Base-by-base conservation (phyloP, 805 yeast genomes). In the Metschnikowia henanensis region DNA sequence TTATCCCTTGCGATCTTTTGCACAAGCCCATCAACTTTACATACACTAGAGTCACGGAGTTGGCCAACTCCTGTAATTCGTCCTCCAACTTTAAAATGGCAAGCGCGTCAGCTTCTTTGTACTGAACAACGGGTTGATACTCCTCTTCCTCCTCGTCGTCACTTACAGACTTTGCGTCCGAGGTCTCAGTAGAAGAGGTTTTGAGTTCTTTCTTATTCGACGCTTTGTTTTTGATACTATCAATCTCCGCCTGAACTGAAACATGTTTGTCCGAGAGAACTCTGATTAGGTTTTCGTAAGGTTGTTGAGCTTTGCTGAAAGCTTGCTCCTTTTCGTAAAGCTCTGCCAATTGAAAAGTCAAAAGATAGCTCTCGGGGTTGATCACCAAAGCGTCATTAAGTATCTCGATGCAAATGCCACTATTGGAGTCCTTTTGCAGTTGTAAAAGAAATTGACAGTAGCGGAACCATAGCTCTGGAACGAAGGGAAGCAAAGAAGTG, bases 401-500 rank as follows among this genome's bases (percentile, higher is more conserved):
- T 18, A 83, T 53, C 29, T 76, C 77, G 21, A 78, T 58, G 56
- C 73, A 66, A 50, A 46, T 65, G 45, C 61, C 64, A 51, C 61
- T 62, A 53, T 65, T 73, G 45, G 74, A 72, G 53, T 61, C 75
- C 34, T 65, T 67, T 32, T 64, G 59, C 34, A 38, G 51, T 29
- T 48, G 49, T 22, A 65, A 53, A 54, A 65, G 64, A 43, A 66
- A 74, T 26, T 69, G 68, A 34, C 59, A 69, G 51, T 73, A 81
- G 46, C 82, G 81, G 59, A 79, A 87, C 96, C 96, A 90, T 20
- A 84, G 61, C 54, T 84, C 88, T 0, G 94, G 86, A 35, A 74
- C 79, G 58, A 83, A 84, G 13, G 82, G 75, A 40, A 84, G 64
- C 10, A 77, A 61, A 53, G 79, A 77, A 7, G 82, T 68, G 1